A percentile compares a stretch with the other conserved stretches of the same genome.
phyloP scores from a whole-genome alignment of 768 basidiomycete genomes.

The Lepiota venenata region DNA sequence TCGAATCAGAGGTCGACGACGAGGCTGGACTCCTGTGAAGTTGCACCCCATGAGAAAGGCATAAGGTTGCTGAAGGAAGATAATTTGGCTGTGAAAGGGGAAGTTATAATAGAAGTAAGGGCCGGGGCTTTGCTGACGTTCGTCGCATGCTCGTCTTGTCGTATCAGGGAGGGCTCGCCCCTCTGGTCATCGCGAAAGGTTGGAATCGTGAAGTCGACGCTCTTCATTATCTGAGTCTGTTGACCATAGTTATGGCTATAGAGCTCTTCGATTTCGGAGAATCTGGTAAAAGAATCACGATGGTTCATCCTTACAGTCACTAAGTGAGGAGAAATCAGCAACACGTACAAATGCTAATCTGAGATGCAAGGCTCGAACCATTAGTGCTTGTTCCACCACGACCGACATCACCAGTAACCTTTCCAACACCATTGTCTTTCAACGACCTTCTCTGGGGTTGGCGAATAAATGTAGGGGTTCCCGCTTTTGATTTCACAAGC shows the following conservation, averaged over 20 bases:
- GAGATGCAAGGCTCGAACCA: conserved; percentile 62
- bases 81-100: conserved; percentile 52
- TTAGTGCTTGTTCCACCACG: conserved; percentile 30
- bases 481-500: conserved; percentile 27
- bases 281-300: conserved; percentile 36
- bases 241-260: conserved; percentile 16
- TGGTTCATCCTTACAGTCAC: conserved; percentile 33
- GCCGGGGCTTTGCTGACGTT: conserved; percentile 25
- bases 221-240: conserved; percentile 33
- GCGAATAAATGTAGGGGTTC: conserved; percentile 40
- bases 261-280: conserved; percentile 19
- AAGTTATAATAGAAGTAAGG: conserved; percentile 44
- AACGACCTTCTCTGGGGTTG: conserved; percentile 40
- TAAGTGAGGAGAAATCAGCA: conserved; percentile 42
- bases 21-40: conserved; percentile 14
- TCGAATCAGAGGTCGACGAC: not conserved
- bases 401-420: conserved; percentile 21
- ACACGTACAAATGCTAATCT: conserved; percentile 55
- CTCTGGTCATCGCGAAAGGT: not conserved
- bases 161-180: not conserved
- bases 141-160: conserved; percentile 3
- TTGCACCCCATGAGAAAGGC: conserved; percentile 42
- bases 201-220: conserved; percentile 23
- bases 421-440: conserved; percentile 23
- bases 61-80: conserved; percentile 65